Conservation (phyloP, 225 moss, liverwort and hornwort species). For the Marchantia polymorpha region DNA sequence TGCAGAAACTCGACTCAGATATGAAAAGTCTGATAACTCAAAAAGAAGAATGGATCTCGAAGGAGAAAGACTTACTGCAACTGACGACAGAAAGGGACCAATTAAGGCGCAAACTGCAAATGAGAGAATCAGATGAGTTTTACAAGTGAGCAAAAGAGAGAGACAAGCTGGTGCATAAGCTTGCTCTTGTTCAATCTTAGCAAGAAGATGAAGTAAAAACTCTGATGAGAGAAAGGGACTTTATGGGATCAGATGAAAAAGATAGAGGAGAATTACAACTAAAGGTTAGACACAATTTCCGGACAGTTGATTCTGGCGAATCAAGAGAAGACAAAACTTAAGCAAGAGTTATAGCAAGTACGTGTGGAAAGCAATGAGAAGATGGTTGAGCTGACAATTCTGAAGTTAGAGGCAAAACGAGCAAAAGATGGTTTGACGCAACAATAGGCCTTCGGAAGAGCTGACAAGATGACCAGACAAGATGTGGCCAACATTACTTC, state of each 20-base stretch:
- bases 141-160: constrained; percentile 15
- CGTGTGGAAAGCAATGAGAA: constrained; percentile 25
- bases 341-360: constrained; percentile 18
- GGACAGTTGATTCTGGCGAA: constrained; percentile 18
- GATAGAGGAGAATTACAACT: constrained; percentile 31
- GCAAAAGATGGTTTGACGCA: constrained; percentile 21
- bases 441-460: not conserved
- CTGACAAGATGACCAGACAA: constrained; percentile 11
- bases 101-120: constrained; percentile 22
- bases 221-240: constrained; percentile 41
- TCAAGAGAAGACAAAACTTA: constrained; percentile 33
- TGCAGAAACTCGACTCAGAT: constrained; percentile 28
- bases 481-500: constrained; percentile 9
- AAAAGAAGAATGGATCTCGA: constrained; percentile 10
- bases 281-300: constrained; percentile 18
- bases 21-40: constrained; percentile 22
- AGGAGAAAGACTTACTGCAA: constrained; percentile 18
- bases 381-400: constrained; percentile 38
- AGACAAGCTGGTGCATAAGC: constrained; percentile 12
- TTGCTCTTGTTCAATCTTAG: constrained; percentile 16
- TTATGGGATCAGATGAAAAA: constrained; percentile 47
- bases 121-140: constrained; percentile 13
- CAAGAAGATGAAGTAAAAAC: constrained; percentile 36
- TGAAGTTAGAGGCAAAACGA: constrained; percentile 37
- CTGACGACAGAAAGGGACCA: constrained; percentile 27